Evolutionary conservation across 345 rosid genomes (phyloP), one percentile per base, ranked within the genome.

Genomic region (Salix purpurea): DNA sequence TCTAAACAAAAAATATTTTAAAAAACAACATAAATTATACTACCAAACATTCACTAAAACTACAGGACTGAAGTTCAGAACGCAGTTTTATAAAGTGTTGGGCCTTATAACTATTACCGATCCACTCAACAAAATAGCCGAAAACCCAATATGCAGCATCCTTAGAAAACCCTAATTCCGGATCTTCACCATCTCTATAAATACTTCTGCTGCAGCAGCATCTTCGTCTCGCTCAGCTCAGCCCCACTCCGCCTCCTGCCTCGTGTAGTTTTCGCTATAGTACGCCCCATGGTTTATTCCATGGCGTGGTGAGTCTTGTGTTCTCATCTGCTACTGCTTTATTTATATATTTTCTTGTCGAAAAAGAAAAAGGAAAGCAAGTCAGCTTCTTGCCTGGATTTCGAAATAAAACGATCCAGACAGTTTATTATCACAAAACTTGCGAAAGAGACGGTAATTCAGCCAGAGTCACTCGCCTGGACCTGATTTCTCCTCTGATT

Each of bases 301-400:
- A 13, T 3, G 50, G 50, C 14, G 14, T 1, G 50, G 50, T 46
- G 4, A 46, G 50, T 11, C 18, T 1, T 1, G 18, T 46, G 14
- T 46, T 46, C 18, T 46, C 18, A 11, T 46, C 16, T 46, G 50
- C 50, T 46, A 14, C 15, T 46, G 18, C 50, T 46, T 46, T 46
- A 13, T 14, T 46, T 12, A 46, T 4, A 0, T 13, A 46, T 46
- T 13, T 12, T 44, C 50, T 0, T 1, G 5, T 2, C 2, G 6
- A 48, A 28, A 15, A 6, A 5, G 6, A 48, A 28, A 15, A 2
- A 26, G 24, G 2, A 69, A 83, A 82, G 87, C 87, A 87, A 84
- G 87, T 81, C 86, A 87, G 86, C 87, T 87, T 87, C 86, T 87
- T 87, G 89, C 44, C 34, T 79, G 86, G 82, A 34, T 84, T 74